Evolutionary conservation across 2,329 filamentous ascomycete species (phyloP).

Genomic region (Dothiorella sarmentorum): DNA sequence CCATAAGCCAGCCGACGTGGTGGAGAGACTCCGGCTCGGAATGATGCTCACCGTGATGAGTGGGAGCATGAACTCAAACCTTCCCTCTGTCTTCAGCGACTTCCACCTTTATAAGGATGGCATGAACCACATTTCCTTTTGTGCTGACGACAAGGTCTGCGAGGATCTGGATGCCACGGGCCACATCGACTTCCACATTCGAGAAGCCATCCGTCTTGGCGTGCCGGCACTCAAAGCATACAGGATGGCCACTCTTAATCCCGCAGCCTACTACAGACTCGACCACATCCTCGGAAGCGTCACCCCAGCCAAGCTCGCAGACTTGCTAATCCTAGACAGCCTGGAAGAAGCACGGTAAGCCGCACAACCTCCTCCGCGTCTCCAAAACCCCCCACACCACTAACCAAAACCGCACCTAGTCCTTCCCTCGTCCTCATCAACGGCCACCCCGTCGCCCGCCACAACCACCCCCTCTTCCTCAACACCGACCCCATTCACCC

Average conservation of each 20-base stretch:
- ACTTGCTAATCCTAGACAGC: not conserved
- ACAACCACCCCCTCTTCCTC: not conserved
- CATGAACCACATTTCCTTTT: not conserved
- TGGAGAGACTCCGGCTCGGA: not conserved
- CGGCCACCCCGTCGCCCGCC: not conserved
- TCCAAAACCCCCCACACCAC: no score
- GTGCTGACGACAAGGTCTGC: not conserved
- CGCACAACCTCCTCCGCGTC: no score
- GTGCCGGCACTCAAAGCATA: not conserved
- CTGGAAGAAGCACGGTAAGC: not conserved
- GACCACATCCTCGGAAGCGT: not conserved
- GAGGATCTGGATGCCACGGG: not conserved
- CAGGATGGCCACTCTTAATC: not conserved
- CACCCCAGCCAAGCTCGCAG: not conserved
- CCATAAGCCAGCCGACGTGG: not conserved
- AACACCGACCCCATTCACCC: not conserved
- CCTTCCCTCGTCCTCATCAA: not conserved
- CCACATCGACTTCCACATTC: not conserved
- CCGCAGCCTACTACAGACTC: not conserved
- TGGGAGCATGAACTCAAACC: not conserved
- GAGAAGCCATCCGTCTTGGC: not conserved
- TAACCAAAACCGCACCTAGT: not conserved
- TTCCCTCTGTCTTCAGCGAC: not conserved
- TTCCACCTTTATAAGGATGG: not conserved
- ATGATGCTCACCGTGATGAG: not conserved